A percentile compares a stretch with the other conserved stretches of the same genome.
Evolutionary conservation across 768 basidiomycete species (phyloP).

Genomic region (Naganishia onofrii): DNA sequence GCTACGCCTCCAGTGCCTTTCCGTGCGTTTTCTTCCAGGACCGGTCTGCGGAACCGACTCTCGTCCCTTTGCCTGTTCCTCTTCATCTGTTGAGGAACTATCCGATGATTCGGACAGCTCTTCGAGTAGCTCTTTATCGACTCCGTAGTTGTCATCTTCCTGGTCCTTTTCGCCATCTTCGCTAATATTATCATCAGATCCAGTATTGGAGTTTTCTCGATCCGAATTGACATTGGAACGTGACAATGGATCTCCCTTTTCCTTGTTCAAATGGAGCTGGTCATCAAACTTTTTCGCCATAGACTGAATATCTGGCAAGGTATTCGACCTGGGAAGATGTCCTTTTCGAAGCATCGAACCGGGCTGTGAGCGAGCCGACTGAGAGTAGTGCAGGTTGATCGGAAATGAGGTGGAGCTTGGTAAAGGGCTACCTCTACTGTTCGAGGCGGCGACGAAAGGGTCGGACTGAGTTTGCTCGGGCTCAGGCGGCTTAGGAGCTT

Average conservation of each 20-base stretch:
- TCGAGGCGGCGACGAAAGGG: background rate
- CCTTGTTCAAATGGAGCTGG: background rate
- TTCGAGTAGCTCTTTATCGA: background rate
- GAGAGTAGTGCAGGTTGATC: background rate
- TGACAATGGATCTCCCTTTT: background rate
- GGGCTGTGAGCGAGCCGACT: background rate
- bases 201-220: background rate
- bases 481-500: background rate
- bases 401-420: conserved; percentile 1
- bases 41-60: background rate
- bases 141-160: conserved; percentile 6
- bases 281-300: conserved; percentile 7
- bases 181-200: background rate
- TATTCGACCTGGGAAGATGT: background rate
- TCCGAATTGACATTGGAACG: background rate
- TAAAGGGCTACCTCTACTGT: background rate
- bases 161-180: conserved; percentile 22
- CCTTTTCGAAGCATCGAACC: background rate
- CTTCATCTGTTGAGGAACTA: conserved; percentile 28
- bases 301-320: background rate
- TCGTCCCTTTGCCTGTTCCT: conserved; percentile 36
- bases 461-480: background rate
- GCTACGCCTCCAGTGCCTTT: background rate
- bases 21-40: background rate
- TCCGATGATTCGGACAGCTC: conserved; percentile 26